These are phyloP conservation scores for Hemisphaericaspora lyxosophila DNA, from an alignment of 1,139 yeast species.

Conservation along the genomic window DNA sequence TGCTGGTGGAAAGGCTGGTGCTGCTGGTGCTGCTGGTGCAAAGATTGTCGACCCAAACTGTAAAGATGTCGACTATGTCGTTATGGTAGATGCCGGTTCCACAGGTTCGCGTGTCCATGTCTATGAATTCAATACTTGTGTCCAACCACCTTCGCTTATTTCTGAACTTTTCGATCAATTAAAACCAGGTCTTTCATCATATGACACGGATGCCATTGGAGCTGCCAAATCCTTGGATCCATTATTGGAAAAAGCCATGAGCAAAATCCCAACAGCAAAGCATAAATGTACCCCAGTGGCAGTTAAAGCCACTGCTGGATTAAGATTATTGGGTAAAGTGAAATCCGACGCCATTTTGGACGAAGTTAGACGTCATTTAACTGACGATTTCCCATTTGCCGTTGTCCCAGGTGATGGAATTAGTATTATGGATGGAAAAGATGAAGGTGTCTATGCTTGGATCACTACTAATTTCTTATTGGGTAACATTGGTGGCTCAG, in stretches of 20 bases:
- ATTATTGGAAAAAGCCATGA: slow-evolving; percentile 69
- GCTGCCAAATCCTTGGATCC: slow-evolving; percentile 90
- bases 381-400: slow-evolving; percentile 82
- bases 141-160: slow-evolving; percentile 74
- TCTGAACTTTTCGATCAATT: slow-evolving; percentile 84
- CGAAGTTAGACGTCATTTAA: slow-evolving; percentile 75
- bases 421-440: slow-evolving; percentile 91
- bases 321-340: slow-evolving; percentile 78
- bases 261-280: slow-evolving; percentile 68
- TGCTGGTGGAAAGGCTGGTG: background rate
- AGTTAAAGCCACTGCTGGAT: slow-evolving; percentile 97
- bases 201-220: slow-evolving; percentile 72
- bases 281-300: slow-evolving; percentile 89
- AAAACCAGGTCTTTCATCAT: slow-evolving; percentile 89
- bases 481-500: slow-evolving; percentile 80
- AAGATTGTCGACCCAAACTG: slow-evolving; percentile 18
- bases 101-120: slow-evolving; percentile 96
- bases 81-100: slow-evolving; percentile 97
- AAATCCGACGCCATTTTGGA: slow-evolving; percentile 67
- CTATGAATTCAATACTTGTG: slow-evolving; percentile 84
- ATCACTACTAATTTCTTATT: slow-evolving; percentile 89
- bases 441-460: slow-evolving; percentile 99
- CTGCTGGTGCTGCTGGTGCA: slow-evolving; percentile 4
- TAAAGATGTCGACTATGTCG: slow-evolving; percentile 49
- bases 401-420: slow-evolving; percentile 84